Base-by-base conservation (phyloP, 2,329 filamentous ascomycete species). In the Talaromyces rugulosus region DNA sequence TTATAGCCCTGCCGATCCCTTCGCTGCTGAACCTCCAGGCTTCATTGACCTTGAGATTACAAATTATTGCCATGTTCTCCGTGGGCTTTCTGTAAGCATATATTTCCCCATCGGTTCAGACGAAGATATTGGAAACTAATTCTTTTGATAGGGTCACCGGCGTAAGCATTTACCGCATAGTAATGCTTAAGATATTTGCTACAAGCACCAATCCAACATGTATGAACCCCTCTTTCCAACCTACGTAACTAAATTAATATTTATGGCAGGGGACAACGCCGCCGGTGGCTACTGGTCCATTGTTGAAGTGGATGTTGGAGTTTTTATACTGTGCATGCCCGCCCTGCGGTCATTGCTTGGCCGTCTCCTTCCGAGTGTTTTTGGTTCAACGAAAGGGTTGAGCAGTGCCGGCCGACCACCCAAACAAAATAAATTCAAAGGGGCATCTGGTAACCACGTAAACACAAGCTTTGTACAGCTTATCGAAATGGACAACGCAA, bases 251-350 rank as follows among this genome's bases (percentile, higher is more conserved):
- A 12, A 44, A 12, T 12, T 54, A 40, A 55, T 52, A 2, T 62
- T 44, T 28, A 62, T 59, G 23, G 33, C n/a, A 65, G 63, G 63
- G 63, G 63, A 65, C 51, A 63, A 63, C 56, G 61, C 63, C 28
- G 44, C 63, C 23, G 61, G 61, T 50, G 61, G 63, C 58, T 65
- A 63, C 50, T 65, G 63, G 63, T 65, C 63, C 27, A 54, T 65
- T 27, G 60, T 65, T 18, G 63, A 65, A 54, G 34, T 65, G 16
- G 61, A 65, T 42, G 63, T 65, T 56, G 58, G 61, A 11, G 51
- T 65, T 56, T 63, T 65, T 27, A 63, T 62, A 12, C 51, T 63
- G n/a, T 65, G 63, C 55, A 60, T 65, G 61, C 63, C 63, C 34
- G 54, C 63, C 34, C 33, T 61, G 40, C 63, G 63, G n/a, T 61